These are phyloP conservation scores for Helicostylum pulchrum DNA, from an alignment of 192 early-diverging fungal species.

Conservation along the genomic window DNA sequence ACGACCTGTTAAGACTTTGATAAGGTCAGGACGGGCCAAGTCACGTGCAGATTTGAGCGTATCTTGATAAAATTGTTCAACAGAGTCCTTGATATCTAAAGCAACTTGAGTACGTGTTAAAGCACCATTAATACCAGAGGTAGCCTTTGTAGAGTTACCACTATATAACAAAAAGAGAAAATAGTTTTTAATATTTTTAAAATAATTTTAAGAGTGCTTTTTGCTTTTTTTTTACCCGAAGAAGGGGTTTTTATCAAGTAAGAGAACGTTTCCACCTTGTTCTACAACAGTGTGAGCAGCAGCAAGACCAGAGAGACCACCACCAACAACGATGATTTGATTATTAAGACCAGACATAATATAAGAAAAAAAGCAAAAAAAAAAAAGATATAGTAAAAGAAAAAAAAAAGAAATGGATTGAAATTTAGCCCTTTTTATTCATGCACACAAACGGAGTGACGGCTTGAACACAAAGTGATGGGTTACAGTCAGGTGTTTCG, in stretches of 20 bases:
- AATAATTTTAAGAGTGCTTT: no score
- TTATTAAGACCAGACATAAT: conserved; percentile 41
- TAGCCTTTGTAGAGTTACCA: conserved; percentile 97
- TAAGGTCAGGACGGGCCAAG: conserved; percentile 73
- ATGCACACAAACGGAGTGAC: conserved; percentile 14
- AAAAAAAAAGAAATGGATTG: neutral
- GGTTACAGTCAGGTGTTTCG: conserved; percentile 9
- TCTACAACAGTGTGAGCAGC: conserved; percentile 86
- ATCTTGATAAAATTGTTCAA: conserved; percentile 82
- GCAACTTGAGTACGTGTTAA: conserved; percentile 79
- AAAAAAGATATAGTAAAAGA: neutral
- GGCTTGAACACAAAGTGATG: neutral
- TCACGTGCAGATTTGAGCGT: conserved; percentile 85
- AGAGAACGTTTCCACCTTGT: conserved; percentile 77
- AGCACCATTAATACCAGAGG: conserved; percentile 96
- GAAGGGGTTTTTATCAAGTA: conserved; percentile 87
- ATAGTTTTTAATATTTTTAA: neutral
- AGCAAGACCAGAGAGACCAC: conserved; percentile 85
- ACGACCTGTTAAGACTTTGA: conserved; percentile 81
- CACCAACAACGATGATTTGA: conserved; percentile 81
- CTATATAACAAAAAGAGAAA: conserved; percentile 22
- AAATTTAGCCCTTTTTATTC: conserved; percentile 14
- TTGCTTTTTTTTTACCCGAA: no score
- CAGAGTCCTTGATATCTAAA: conserved; percentile 72
- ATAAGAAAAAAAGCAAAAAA: conserved; percentile 19